Evolutionary conservation across 176 grass and related monocot species (phyloP).

Genomic region (Eleusine coracana): DNA sequence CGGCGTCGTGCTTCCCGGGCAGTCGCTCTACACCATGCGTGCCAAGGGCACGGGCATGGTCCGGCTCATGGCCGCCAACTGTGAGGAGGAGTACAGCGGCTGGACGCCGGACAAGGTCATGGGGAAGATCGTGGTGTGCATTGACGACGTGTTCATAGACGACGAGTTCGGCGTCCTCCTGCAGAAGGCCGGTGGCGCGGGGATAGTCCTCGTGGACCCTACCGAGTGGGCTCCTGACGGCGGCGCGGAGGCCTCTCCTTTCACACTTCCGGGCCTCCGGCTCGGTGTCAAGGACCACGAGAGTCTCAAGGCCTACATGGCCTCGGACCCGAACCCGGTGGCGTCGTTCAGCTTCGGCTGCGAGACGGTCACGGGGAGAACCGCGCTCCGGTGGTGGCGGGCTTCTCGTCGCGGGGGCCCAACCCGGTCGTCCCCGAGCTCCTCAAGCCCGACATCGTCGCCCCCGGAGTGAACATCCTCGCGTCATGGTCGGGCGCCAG

Average conservation of each 20-base stretch:
- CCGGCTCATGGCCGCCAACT: not conserved
- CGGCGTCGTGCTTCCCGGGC: not conserved
- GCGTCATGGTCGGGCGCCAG: conserved; percentile 3
- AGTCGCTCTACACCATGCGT: not conserved
- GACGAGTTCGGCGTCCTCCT: accelerated
- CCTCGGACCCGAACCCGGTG: not conserved
- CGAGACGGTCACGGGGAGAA: conserved; percentile 16
- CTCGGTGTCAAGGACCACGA: not conserved
- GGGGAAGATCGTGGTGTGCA: not conserved
- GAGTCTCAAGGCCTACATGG: conserved; percentile 7
- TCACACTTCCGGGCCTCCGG: conserved; percentile 33
- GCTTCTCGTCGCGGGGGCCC: conserved; percentile 40
- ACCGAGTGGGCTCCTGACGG: not conserved
- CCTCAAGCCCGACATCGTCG: conserved; percentile 45
- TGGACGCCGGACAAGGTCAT: not conserved
- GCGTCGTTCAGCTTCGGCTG: conserved; percentile 14
- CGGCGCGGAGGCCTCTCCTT: not conserved
- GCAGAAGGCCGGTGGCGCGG: not conserved
- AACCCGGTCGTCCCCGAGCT: conserved; percentile 11
- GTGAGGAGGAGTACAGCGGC: too few species aligned
- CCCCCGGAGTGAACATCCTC: conserved; percentile 32
- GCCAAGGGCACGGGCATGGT: not conserved
- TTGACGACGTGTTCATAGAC: too few species aligned
- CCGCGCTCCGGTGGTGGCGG: conserved; percentile 23
- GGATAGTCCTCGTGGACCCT: not conserved